phyloP scores from a whole-genome alignment of 2,329 filamentous ascomycete genomes.

The Diplodia scrobiculata region DNA sequence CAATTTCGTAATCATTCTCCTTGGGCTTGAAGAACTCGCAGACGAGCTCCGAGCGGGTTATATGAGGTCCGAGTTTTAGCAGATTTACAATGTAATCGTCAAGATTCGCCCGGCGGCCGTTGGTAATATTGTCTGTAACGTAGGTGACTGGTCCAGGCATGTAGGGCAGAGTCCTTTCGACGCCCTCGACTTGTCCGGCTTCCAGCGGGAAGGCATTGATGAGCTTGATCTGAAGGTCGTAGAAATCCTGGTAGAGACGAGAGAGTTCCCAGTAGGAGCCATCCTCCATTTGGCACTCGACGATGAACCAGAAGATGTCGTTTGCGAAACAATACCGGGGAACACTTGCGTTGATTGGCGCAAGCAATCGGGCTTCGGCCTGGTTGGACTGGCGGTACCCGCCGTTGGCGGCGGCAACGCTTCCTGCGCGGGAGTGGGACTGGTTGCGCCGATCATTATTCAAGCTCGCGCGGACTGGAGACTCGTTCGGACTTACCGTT shows the following conservation, averaged over 20 bases:
- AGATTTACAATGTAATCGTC: constrained; percentile 96
- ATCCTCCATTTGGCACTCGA: constrained; percentile 87
- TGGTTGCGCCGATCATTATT: constrained; percentile 19
- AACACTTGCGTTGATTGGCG: constrained; percentile 80
- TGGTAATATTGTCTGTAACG: constrained; percentile 96
- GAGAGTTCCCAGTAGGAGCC: constrained; percentile 90
- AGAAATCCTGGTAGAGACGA: constrained; percentile 97
- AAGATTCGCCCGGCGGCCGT: constrained; percentile 86
- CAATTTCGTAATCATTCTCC: constrained; percentile 90
- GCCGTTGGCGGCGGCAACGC: constrained; percentile 18
- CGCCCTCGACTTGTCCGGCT: constrained; percentile 76
- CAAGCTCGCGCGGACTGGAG: constrained; percentile 32
- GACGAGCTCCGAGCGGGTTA: constrained; percentile 79
- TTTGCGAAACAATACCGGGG: constrained; percentile 94
- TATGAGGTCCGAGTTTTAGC: constrained; percentile 78
- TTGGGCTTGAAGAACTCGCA: constrained; percentile 88
- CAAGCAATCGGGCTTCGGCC: constrained; percentile 56
- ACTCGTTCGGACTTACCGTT: constrained; percentile 49
- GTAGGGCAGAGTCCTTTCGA: constrained; percentile 82
- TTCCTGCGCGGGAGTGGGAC: constrained; percentile 32
- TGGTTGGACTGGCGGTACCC: constrained; percentile 25
- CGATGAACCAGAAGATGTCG: constrained; percentile 98
- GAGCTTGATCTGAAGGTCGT: constrained; percentile 95
- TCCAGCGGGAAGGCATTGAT: constrained; percentile 89
- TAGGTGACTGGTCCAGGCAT: constrained; percentile 98